Percentiles rank a stretch among this genome's conserved stretches.
phyloP scores from a whole-genome alignment of 495 filamentous ascomycete genomes.

The Lineolata rhizophorae region DNA sequence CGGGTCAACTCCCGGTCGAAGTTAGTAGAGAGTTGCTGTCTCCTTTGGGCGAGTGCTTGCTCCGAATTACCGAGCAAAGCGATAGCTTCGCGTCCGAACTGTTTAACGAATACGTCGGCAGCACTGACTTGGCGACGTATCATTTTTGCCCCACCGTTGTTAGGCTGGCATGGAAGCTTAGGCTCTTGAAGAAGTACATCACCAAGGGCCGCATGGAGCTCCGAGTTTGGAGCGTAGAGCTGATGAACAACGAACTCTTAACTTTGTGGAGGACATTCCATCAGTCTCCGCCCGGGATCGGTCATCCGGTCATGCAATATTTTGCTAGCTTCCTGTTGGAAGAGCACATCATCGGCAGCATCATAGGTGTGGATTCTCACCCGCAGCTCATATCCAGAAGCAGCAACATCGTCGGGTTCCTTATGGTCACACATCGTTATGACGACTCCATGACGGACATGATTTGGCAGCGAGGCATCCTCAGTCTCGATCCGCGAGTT shows the following conservation, averaged over 20 bases:
- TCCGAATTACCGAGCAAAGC: too few relatives aligned
- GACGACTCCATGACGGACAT: constrained; percentile 48
- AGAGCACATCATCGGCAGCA: constrained; percentile 54
- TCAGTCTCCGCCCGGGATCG: constrained; percentile 7
- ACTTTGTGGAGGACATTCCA: constrained; percentile 31
- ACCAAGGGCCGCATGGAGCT: constrained; percentile 76
- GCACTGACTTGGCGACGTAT: too few relatives aligned
- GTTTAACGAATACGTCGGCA: too few relatives aligned
- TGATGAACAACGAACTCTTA: constrained; percentile 53
- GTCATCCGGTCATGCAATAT: constrained; percentile 36
- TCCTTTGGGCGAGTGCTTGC: too few relatives aligned
- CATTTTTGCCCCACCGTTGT: constrained; percentile 25
- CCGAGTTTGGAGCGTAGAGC: constrained; percentile 46
- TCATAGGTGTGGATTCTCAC: constrained; percentile 81
- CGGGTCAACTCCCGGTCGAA: too few relatives aligned
- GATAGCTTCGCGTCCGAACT: too few relatives aligned
- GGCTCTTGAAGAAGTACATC: constrained; percentile 44
- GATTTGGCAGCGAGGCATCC: constrained; percentile 66
- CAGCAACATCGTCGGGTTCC: constrained; percentile 67
- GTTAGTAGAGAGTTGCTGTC: too few relatives aligned
- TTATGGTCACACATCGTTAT: constrained; percentile 64
- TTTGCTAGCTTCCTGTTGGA: constrained; percentile 43
- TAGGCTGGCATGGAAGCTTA: constrained; percentile 46
- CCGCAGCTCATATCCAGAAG: constrained; percentile 67
- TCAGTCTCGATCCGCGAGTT: constrained; percentile 66